A percentile compares a stretch with the other conserved stretches of the same genome.
phyloP scores from a whole-genome alignment of 2,329 filamentous ascomycete genomes.

The Alternaria hordeiaustralica region DNA sequence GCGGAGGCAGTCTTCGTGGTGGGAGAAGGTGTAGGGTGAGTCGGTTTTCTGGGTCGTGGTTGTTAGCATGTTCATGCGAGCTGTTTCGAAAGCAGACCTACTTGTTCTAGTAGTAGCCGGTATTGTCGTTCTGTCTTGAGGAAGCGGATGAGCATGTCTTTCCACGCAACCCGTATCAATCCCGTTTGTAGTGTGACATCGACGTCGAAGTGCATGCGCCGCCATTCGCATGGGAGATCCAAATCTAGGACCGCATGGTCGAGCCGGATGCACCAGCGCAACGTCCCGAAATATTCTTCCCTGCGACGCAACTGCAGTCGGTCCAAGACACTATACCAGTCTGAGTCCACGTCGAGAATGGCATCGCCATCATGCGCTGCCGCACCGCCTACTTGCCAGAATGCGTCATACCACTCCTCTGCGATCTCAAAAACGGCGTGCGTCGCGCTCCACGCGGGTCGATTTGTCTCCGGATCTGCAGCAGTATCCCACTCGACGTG shows the following conservation, averaged over 20 bases:
- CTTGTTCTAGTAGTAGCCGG: constrained; percentile 28
- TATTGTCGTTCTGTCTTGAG: constrained; percentile 31
- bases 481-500: neutral
- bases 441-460: constrained; percentile 21
- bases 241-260: constrained; percentile 37
- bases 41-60: constrained; percentile 15
- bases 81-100: neutral
- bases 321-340: constrained; percentile 5
- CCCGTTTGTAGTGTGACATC: constrained; percentile 8
- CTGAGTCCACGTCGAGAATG: neutral
- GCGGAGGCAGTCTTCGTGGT: constrained; percentile 38
- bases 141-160: constrained; percentile 28
- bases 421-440: constrained; percentile 35
- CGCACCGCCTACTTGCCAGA: neutral
- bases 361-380: neutral
- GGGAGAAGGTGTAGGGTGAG: constrained; percentile 27
- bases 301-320: constrained; percentile 11
- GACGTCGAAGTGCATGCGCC: constrained; percentile 11
- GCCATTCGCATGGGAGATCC: constrained; percentile 18
- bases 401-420: constrained; percentile 21
- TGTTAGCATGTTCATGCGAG: neutral
- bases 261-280: constrained; percentile 36
- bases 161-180: constrained; percentile 29
- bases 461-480: neutral
- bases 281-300: constrained; percentile 21